Evolutionary conservation across 495 filamentous ascomycete species (phyloP), one percentile per base, ranked within the genome.

Genomic region (Podospora australis): DNA sequence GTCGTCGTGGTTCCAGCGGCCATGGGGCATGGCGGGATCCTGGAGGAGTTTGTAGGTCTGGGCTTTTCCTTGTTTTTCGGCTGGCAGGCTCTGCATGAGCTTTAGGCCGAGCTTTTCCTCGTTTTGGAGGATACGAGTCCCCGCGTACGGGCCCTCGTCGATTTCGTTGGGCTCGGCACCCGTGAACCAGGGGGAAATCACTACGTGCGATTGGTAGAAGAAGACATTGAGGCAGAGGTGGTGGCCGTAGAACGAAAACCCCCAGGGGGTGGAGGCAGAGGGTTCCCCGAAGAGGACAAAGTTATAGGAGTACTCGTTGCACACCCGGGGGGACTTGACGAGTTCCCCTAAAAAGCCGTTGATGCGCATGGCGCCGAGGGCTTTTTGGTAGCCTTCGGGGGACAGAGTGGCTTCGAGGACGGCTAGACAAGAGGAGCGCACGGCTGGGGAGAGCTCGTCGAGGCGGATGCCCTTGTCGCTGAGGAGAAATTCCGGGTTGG

Each of bases 261-360:
- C 86, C 84, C 84, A 90, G 6, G 83, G 78, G 8, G 61, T 32
- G 9, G 60, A 53, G 4, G 63, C 54, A 1, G 74, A 79, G 2
- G 82, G 80, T 1, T 52, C 54, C 62, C 85, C 84, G 54, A 88
- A 75, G 25, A 78, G 57, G 13, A 62, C 67, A 60, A 88, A 83
- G 67, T 88, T 87, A 71, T 88, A 90, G 36, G 78, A 82, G 66
- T 78, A 72, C 59, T 85, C 78, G 67, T 87, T 88, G 71, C 85
- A 80, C 24, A 90, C 76, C 13, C 62, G 60, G 1, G 74, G 72
- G 4, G 78, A 75, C 24, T 74, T 56, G 23, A 82, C 78, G 6
- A 90, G 70, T 39, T 84, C 74, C 48, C 85, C 86, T 2, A 90
- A 76, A 71, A 88, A 90, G 53, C 81, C 79, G 68, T 90, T 90